Conservation (phyloP, 1,284 basidiomycete genomes). For the Trametes sp. region DNA sequence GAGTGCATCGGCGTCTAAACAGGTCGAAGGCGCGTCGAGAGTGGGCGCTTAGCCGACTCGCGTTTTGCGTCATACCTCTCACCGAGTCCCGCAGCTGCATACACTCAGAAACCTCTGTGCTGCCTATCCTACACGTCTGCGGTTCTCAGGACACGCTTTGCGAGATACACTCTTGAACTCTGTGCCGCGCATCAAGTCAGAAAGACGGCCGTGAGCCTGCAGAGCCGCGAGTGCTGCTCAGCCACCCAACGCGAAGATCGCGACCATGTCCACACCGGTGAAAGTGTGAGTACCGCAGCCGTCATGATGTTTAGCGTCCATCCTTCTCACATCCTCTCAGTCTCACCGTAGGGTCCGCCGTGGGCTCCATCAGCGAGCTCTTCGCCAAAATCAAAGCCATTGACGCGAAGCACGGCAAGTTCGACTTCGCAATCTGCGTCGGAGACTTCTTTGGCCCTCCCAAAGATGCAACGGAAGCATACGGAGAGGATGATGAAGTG, state of each 20-base stretch:
- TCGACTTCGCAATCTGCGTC: slow-evolving; percentile 85
- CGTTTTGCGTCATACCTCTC: slow-evolving; percentile 28
- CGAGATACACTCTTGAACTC: too few species aligned
- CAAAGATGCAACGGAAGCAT: slow-evolving; percentile 51
- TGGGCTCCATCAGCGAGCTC: slow-evolving; percentile 78
- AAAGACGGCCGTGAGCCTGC: too few species aligned
- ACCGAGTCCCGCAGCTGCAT: not conserved
- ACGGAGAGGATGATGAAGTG: slow-evolving; percentile 56
- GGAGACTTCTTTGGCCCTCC: slow-evolving; percentile 90
- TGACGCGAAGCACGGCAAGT: slow-evolving; percentile 94
- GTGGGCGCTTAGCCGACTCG: slow-evolving; percentile 2
- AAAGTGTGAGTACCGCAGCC: slow-evolving; percentile 31
- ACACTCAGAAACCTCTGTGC: not conserved
- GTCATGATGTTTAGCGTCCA: not conserved
- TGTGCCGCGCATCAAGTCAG: too few species aligned
- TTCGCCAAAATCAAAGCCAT: slow-evolving; percentile 87
- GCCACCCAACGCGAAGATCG: not conserved
- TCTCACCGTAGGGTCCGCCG: slow-evolving; percentile 86
- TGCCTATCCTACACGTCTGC: not conserved
- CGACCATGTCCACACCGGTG: slow-evolving; percentile 25
- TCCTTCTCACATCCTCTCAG: slow-evolving; percentile 47
- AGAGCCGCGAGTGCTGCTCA: not conserved
- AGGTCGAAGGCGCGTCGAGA: not conserved
- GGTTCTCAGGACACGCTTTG: too few species aligned
- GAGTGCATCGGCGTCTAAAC: too few species aligned